Evolutionary conservation across 2,329 filamentous ascomycete species (phyloP).

Genomic region (Colletotrichum cordylinicola): DNA sequence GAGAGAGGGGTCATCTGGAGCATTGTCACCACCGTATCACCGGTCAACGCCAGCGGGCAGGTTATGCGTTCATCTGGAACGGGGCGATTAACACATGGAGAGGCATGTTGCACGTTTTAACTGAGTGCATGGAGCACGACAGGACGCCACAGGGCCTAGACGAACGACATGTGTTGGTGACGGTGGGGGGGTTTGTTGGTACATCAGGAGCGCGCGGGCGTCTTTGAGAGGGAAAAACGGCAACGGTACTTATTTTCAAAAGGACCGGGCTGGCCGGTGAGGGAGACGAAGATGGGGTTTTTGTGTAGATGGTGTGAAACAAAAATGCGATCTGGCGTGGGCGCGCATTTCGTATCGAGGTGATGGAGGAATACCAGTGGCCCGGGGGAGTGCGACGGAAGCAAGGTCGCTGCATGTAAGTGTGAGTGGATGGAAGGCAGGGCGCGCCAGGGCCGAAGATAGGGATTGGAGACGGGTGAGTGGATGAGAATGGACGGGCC

Average conservation of each 20-base stretch:
- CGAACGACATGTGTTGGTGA: background rate
- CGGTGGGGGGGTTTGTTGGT: background rate
- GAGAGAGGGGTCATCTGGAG: background rate
- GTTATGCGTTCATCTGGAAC: background rate
- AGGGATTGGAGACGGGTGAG: slow-evolving; percentile 4
- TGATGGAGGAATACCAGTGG: background rate
- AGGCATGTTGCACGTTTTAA: background rate
- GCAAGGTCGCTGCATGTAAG: slow-evolving; percentile 3
- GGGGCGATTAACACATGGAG: background rate
- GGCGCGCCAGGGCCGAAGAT: background rate
- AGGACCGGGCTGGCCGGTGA: background rate
- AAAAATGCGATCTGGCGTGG: background rate
- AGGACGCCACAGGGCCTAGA: background rate
- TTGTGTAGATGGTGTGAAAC: background rate
- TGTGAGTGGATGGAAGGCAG: background rate
- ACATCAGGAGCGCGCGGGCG: background rate
- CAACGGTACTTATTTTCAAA: background rate
- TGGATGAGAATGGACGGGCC: slow-evolving; percentile 3
- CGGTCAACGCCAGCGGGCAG: background rate
- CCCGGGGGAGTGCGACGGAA: slow-evolving; percentile 9
- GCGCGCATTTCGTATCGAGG: background rate
- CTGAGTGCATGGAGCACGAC: background rate
- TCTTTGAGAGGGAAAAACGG: background rate
- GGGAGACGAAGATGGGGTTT: background rate
- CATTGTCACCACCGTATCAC: background rate